Evolutionary conservation across 257 asterid genomes (phyloP).

Genomic region (Solanum sparsipilum): DNA sequence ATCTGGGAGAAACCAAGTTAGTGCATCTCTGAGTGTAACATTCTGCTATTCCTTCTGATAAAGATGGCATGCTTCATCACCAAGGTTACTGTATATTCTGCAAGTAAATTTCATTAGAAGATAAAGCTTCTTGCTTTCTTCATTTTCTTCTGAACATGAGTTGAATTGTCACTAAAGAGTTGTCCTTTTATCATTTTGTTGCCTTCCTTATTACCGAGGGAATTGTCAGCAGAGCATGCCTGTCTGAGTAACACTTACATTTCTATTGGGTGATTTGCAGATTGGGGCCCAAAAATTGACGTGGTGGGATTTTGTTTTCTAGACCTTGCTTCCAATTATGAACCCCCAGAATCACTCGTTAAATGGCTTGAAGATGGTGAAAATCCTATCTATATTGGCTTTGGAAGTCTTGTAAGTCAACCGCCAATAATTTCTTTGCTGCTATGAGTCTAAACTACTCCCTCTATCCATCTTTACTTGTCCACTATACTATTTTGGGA

Average conservation of each 20-base stretch:
- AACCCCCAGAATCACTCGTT: constrained; percentile 61
- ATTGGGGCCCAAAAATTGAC: constrained; percentile 88
- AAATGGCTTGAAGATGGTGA: constrained; percentile 68
- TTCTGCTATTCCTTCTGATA: not conserved
- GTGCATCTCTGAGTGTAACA: not conserved
- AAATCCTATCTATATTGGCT: constrained; percentile 82
- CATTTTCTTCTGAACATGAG: not conserved
- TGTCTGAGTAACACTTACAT: not conserved
- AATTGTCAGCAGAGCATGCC: not conserved
- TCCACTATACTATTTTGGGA: not conserved
- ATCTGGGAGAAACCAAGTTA: not conserved
- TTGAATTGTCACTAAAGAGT: not conserved
- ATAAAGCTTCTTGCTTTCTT: not conserved
- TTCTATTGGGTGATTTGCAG: constrained; percentile 26
- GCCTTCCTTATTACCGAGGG: not conserved
- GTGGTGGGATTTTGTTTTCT: constrained; percentile 93
- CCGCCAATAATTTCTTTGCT: not conserved
- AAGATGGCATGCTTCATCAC: not conserved
- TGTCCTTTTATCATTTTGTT: not conserved
- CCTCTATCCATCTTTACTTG: not conserved
- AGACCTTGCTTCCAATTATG: constrained; percentile 83
- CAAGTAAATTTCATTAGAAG: not conserved
- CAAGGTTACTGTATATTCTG: not conserved
- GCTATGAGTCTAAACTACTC: not conserved
- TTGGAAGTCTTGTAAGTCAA: constrained; percentile 89